phyloP scores from a whole-genome alignment of 1,284 basidiomycete genomes.

The Cerrena zonata region DNA sequence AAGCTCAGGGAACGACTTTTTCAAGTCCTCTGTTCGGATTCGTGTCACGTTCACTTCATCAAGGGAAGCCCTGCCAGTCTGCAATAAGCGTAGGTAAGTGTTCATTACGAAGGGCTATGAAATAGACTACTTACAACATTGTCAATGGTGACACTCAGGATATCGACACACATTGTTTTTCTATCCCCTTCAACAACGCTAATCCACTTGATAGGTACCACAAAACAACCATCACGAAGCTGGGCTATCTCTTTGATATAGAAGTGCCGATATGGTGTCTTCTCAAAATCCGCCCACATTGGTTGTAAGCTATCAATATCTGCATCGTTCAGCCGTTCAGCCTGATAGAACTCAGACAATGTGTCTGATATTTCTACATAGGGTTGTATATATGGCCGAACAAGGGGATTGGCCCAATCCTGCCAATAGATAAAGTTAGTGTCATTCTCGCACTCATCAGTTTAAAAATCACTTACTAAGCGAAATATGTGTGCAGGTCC shows the following conservation, averaged over 20 bases:
- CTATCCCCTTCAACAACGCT: neutral
- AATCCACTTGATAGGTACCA: conserved; percentile 20
- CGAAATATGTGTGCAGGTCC: conserved; percentile 20
- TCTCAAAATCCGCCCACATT: conserved; percentile 31
- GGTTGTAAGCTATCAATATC: conserved; percentile 22
- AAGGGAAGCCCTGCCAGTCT: too few species aligned
- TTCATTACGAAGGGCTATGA: too few species aligned
- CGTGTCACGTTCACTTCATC: neutral
- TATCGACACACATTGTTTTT: neutral
- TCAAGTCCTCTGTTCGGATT: neutral
- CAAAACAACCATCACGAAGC: conserved; percentile 16
- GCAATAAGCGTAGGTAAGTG: too few species aligned
- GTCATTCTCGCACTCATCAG: neutral
- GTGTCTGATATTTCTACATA: conserved; percentile 26
- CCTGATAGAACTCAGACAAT: conserved; percentile 29
- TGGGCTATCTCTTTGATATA: conserved; percentile 27
- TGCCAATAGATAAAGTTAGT: conserved; percentile 12
- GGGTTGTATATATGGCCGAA: conserved; percentile 23
- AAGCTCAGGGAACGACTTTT: conserved; percentile 7
- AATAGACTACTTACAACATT: too few species aligned
- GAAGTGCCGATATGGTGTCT: conserved; percentile 14
- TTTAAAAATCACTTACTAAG: conserved; percentile 19
- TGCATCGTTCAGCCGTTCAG: conserved; percentile 18
- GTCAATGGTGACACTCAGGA: neutral
- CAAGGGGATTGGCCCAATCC: conserved; percentile 33